Evolutionary conservation across 441 rosid genomes (phyloP).

Genomic region (Codiaeum variegatum): DNA sequence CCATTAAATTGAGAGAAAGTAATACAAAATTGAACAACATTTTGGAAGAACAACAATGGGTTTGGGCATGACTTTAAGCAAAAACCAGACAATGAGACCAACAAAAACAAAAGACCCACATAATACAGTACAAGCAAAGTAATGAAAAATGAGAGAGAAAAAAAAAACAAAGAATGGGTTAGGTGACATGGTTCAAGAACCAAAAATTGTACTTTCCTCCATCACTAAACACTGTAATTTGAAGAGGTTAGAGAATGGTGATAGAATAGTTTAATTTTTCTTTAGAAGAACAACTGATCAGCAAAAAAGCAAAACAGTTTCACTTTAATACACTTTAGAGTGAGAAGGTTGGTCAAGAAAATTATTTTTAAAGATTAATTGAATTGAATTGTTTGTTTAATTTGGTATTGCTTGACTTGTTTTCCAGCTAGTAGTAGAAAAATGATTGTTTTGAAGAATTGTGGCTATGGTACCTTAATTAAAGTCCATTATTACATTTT

Average conservation of each 20-base stretch:
- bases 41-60: slow-evolving; percentile 19
- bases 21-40: slow-evolving; percentile 19
- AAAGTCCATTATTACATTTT: slow-evolving; percentile 8
- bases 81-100: slow-evolving; percentile 18
- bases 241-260: slow-evolving; percentile 12
- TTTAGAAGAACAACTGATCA: slow-evolving; percentile 25
- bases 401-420: background rate
- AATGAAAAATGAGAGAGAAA: too few relatives aligned
- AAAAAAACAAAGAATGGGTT: slow-evolving; percentile 19
- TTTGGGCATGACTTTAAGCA: slow-evolving; percentile 26
- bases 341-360: slow-evolving; percentile 3
- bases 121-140: slow-evolving; percentile 26
- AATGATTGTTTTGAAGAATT: slow-evolving; percentile 1
- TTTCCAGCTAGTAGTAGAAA: background rate
- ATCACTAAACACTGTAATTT: slow-evolving; percentile 13
- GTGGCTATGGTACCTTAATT: slow-evolving; percentile 3
- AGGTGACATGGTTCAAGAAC: slow-evolving; percentile 23
- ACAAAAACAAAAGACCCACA: slow-evolving; percentile 34
- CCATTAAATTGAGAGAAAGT: slow-evolving; percentile 19
- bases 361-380: background rate
- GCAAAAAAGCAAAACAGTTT: slow-evolving; percentile 6
- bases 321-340: slow-evolving; percentile 5
- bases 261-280: background rate
- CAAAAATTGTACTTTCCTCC: slow-evolving; percentile 10
- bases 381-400: slow-evolving; percentile 2